Evolutionary conservation across 2,329 filamentous ascomycete genomes (phyloP).

Genomic region (Calonectria pauciramosa): DNA sequence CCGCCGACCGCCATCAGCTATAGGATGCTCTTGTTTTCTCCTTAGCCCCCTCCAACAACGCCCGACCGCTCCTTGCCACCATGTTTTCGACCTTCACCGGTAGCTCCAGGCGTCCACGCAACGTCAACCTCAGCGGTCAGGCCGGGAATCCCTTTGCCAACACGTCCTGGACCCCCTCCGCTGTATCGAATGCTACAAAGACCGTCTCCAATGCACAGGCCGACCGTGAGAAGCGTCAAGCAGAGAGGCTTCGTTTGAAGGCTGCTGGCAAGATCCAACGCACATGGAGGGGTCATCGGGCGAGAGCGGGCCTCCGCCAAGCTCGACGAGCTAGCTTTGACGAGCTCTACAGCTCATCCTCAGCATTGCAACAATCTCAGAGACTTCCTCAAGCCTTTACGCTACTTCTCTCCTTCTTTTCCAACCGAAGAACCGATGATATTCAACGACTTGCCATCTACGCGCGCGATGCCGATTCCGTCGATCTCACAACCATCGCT

Average conservation of each 20-base stretch:
- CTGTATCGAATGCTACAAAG: conserved; percentile 76
- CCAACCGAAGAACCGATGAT: conserved; percentile 60
- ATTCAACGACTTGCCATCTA: conserved; percentile 62
- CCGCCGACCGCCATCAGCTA: conserved; percentile 11
- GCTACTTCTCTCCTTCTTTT: conserved; percentile 66
- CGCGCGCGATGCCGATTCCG: conserved; percentile 56
- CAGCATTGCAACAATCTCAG: conserved; percentile 49
- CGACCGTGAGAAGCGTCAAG: conserved; percentile 84
- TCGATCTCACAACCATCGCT: conserved; percentile 53
- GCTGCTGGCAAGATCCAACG: conserved; percentile 83
- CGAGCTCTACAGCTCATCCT: conserved; percentile 61
- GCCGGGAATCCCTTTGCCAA: conserved; percentile 83
- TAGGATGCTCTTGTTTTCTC: conserved; percentile 31
- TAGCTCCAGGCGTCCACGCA: conserved; percentile 84
- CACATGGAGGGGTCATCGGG: conserved; percentile 83
- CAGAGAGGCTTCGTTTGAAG: conserved; percentile 82
- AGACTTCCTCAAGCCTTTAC: conserved; percentile 58
- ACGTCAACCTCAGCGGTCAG: conserved; percentile 94
- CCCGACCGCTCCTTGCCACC: conserved; percentile 36
- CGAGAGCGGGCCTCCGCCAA: conserved; percentile 70
- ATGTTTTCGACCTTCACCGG: conserved; percentile 98
- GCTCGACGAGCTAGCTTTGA: conserved; percentile 75
- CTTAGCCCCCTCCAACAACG: conserved; percentile 23
- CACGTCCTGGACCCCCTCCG: conserved; percentile 68
- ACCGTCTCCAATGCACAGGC: conserved; percentile 89